A percentile compares a stretch with the other conserved stretches of the same genome.
Evolutionary conservation across 2,329 filamentous ascomycete species (phyloP).

Genomic region (Xylaria sp.): DNA sequence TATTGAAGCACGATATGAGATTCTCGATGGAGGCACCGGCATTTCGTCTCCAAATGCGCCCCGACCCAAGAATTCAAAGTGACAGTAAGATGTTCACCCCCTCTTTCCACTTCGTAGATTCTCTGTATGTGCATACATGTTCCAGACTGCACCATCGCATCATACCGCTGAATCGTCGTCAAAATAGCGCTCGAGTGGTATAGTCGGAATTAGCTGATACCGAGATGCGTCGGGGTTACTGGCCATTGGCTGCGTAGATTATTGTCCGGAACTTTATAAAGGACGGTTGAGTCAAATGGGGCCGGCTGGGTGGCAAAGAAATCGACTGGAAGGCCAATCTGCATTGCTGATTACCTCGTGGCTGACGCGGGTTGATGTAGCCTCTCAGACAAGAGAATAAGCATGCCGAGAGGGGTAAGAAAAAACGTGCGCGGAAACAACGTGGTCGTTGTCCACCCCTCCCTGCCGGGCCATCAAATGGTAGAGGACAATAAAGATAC

Average conservation of each 20-base stretch:
- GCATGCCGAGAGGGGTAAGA: constrained; percentile 34
- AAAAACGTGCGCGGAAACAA: constrained; percentile 36
- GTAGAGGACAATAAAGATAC: constrained; percentile 10
- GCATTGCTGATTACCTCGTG: constrained; percentile 27
- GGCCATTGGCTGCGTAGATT: neutral
- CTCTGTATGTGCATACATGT: neutral
- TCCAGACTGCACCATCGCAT: neutral
- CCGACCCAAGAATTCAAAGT: neutral
- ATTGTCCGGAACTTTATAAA: constrained; percentile 8
- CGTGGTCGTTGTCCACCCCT: constrained; percentile 27
- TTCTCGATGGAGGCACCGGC: constrained; percentile 9
- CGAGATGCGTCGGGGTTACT: neutral
- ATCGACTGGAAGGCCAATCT: neutral
- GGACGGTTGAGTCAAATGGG: neutral
- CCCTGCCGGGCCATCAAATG: constrained; percentile 22
- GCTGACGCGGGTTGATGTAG: constrained; percentile 30
- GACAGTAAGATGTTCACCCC: neutral
- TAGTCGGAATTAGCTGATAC: neutral
- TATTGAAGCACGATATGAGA: neutral
- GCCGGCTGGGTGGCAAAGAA: constrained; percentile 2
- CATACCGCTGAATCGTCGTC: neutral
- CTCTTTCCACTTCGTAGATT: neutral
- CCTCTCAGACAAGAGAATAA: constrained; percentile 19
- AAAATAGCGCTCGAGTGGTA: neutral
- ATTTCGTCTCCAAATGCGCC: constrained; percentile 1